phyloP scores from a whole-genome alignment of 345 rosid genomes.

The Citrus sp. region DNA sequence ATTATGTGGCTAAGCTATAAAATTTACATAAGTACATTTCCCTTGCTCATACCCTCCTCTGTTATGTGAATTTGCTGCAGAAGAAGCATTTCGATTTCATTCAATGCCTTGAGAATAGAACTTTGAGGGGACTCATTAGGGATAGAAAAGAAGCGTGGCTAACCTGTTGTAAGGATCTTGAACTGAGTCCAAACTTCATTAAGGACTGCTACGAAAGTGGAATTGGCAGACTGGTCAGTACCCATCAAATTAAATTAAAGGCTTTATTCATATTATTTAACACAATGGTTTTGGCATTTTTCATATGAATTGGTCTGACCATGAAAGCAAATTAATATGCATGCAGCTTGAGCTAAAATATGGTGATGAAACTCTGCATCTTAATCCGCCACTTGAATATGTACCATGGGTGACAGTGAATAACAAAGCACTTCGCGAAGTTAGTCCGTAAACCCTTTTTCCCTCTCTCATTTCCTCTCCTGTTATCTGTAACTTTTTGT shows the following conservation, averaged over 20 bases:
- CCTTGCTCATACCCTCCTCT: neutral
- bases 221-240: conserved; percentile 34
- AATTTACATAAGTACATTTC: neutral
- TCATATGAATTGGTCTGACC: neutral
- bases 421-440: conserved; percentile 30
- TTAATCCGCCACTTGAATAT: conserved; percentile 36
- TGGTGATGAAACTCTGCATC: conserved; percentile 32
- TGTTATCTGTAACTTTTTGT: neutral
- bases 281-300: no score
- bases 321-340: neutral
- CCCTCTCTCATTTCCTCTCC: neutral
- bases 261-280: no score
- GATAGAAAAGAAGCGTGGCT: conserved; percentile 22
- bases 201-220: conserved; percentile 39
- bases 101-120: conserved; percentile 27
- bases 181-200: conserved; percentile 26
- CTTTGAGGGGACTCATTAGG: neutral
- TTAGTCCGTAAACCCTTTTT: neutral
- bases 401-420: conserved; percentile 52
- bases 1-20: neutral
- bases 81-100: conserved; percentile 45
- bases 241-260: neutral
- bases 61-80: conserved; percentile 24
- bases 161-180: conserved; percentile 15
- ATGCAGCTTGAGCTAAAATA: conserved; percentile 32